Evolutionary conservation across 257 asterid species (phyloP), one percentile per base, ranked within the genome.

Genomic region (Lycium barbarum): DNA sequence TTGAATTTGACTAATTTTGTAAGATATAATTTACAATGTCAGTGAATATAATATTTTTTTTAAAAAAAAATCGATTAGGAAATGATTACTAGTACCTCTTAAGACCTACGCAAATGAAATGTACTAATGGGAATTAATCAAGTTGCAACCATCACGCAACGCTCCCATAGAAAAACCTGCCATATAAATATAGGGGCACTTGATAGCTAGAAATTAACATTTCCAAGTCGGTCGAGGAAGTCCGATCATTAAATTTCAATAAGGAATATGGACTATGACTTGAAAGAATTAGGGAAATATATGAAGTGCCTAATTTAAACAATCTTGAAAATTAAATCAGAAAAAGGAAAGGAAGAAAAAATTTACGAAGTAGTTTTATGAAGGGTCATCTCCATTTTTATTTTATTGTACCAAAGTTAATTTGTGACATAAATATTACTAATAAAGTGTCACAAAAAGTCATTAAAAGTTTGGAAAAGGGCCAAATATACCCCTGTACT

Each of bases 141-240:
- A 66, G 45, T 10, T 66, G 76, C 49, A 67, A n/a, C 20, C 10
- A 51, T 76, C 63, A 76, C 45, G 10, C 47, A 76, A 76, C 82
- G 63, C 82, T 76, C 40, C 81, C 61, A 73, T 74, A 51, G 81
- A 74, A 74, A 74, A 74, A 47, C 15, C 18, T n/a, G 81, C 8
- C 61, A 20, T 47, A 73, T 20, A 3, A 26, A 26, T 26, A 26
- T 26, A 26, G 12, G 20, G 58, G 61, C 3, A 7, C 61, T 45
- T 13, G 73, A 45, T 35, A 66, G 10, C 73, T 35, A 43, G 36
- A 72, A 10, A 43, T 43, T 10, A n/a, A 72, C 2, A 43, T 43
- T 72, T 12, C 80, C 8, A 45, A 74, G 14, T 49, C 11, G 45
- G 45, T 74, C 58, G 6, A 74, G 10, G 6, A 74, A 49, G 3